Percentiles rank a stretch among this genome's conserved stretches.
Evolutionary conservation across 2,329 filamentous ascomycete species (phyloP).

Genomic region (Fusarium cyanostomum): DNA sequence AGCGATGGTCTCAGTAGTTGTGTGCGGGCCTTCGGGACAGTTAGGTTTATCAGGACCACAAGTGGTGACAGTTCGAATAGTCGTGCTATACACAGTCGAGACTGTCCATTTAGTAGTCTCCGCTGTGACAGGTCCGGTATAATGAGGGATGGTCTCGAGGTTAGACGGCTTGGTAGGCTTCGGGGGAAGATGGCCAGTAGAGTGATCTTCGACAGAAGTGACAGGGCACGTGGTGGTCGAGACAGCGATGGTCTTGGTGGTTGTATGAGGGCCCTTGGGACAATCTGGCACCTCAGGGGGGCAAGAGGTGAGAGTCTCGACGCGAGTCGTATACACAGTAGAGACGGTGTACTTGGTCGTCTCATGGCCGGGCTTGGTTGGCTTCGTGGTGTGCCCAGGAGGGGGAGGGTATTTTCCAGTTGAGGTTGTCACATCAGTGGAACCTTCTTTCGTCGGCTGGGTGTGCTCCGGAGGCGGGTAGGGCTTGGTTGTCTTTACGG

Average conservation of each 20-base stretch:
- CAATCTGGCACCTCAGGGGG: constrained; percentile 21
- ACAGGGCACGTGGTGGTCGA: not conserved
- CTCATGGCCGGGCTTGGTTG: not conserved
- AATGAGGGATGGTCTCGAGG: constrained; percentile 17
- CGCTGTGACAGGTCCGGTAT: constrained; percentile 5
- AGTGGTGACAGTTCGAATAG: constrained; percentile 30
- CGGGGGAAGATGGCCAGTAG: not conserved
- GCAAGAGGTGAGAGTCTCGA: constrained; percentile 24
- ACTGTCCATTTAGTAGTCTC: constrained; percentile 21
- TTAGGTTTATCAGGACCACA: constrained; percentile 26
- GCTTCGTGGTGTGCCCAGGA: not conserved
- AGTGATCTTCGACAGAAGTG: no score
- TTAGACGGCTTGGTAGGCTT: constrained; percentile 8
- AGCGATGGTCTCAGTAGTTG: constrained; percentile 28
- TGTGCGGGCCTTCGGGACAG: constrained; percentile 27
- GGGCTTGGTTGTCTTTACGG: no score
- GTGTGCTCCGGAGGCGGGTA: not conserved
- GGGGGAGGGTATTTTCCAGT: not conserved
- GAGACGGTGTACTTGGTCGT: constrained; percentile 39
- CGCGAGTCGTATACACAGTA: constrained; percentile 24
- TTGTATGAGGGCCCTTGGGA: constrained; percentile 9
- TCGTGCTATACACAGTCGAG: constrained; percentile 35
- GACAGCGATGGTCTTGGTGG: constrained; percentile 26
- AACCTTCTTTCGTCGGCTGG: not conserved
- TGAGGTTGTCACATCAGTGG: not conserved